Percentiles rank a stretch among this genome's conserved stretches.
These are phyloP conservation scores for Cymodocea nodosa DNA, from an alignment of 116 monocot genomes.

Conservation along the genomic window DNA sequence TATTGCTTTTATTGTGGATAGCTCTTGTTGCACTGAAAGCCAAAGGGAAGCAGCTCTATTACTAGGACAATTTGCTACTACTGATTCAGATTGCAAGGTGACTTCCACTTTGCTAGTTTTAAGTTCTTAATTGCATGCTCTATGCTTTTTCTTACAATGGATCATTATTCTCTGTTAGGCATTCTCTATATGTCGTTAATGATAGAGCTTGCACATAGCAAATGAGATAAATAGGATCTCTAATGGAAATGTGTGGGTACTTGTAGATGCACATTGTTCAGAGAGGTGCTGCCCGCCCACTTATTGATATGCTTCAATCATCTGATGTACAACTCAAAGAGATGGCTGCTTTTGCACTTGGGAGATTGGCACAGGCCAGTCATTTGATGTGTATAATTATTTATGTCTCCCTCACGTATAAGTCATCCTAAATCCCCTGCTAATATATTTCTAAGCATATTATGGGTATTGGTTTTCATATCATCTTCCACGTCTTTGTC, in stretches of 20 bases:
- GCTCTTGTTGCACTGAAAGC: conserved; percentile 88
- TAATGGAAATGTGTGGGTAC: not conserved
- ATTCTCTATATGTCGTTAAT: not conserved
- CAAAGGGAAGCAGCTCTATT: conserved; percentile 98
- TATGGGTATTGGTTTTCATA: no score
- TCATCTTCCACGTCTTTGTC: no score
- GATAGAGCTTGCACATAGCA: no score
- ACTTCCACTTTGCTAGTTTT: conserved; percentile 4
- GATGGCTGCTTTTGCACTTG: conserved; percentile 99
- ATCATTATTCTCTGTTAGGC: not conserved
- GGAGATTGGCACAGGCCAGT: conserved; percentile 85
- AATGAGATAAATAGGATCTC: no score
- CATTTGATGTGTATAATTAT: not conserved
- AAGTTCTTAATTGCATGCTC: not conserved
- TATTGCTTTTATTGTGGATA: conserved; percentile 8
- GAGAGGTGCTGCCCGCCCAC: conserved; percentile 80
- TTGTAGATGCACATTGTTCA: conserved; percentile 90
- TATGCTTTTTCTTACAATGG: not conserved
- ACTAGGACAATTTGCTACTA: conserved; percentile 94
- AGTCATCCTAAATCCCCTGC: no score
- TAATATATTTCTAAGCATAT: no score
- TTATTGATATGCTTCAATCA: conserved; percentile 94
- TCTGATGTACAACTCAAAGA: conserved; percentile 84
- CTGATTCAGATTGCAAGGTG: conserved; percentile 99
- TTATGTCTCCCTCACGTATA: no score